Percentiles rank a stretch among this genome's conserved stretches.
Conservation (phyloP, 805 yeast genomes). For the Saturnispora silvae region DNA sequence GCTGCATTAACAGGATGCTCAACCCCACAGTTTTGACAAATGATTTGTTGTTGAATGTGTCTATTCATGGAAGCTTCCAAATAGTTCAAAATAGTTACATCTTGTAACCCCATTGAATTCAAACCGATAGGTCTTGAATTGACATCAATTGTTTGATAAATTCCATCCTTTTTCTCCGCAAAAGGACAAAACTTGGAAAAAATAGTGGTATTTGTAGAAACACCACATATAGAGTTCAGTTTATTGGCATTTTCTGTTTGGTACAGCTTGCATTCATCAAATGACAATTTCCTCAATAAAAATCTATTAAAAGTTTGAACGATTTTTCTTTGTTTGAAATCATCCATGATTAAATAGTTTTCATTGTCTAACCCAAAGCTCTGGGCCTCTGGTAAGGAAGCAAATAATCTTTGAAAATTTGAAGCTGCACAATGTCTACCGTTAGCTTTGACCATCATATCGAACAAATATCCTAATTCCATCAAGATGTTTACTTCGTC, state of each 20-base stretch:
- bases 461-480: conserved; percentile 82
- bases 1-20: conserved; percentile 46
- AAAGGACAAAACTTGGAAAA: conserved; percentile 31
- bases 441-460: conserved; percentile 76
- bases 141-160: conserved; percentile 34
- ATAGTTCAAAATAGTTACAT: conserved; percentile 39
- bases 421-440: conserved; percentile 75
- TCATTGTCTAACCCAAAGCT: conserved; percentile 42
- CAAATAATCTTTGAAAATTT: conserved; percentile 55
- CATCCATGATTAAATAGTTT: conserved; percentile 36
- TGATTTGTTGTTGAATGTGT: conserved; percentile 36
- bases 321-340: conserved; percentile 32
- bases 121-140: conserved; percentile 27
- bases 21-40: conserved; percentile 41
- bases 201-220: conserved; percentile 33
- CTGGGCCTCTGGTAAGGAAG: conserved; percentile 39
- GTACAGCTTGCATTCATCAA: conserved; percentile 36
- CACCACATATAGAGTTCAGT: conserved; percentile 29
- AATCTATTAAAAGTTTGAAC: conserved; percentile 50
- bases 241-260: conserved; percentile 12
- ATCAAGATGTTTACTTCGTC: conserved; percentile 44
- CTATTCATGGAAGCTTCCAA: conserved; percentile 54
- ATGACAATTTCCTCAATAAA: conserved; percentile 39
- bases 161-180: conserved; percentile 26
- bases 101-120: conserved; percentile 18